Percentiles rank a stretch among this genome's conserved stretches.
Evolutionary conservation across 495 filamentous ascomycete species (phyloP).

Genomic region (Aspergillus haitiensis): DNA sequence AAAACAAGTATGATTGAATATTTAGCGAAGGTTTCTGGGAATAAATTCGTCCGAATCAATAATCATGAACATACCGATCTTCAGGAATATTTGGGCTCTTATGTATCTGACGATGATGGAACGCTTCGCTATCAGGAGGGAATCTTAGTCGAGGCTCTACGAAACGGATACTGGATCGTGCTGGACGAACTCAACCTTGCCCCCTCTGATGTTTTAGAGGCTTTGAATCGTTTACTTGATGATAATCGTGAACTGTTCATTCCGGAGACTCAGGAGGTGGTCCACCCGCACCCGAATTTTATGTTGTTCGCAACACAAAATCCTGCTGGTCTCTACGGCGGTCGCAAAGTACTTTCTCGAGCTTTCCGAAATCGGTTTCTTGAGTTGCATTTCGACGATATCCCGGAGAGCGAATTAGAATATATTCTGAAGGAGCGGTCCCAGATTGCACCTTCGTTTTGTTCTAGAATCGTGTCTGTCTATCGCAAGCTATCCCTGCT

Average conservation of each 20-base stretch:
- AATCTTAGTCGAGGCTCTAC: constrained; percentile 84
- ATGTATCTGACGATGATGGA: constrained; percentile 81
- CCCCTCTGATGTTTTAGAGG: constrained; percentile 93
- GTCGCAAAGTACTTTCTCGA: constrained; percentile 85
- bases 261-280: constrained; percentile 92
- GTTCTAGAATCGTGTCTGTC: constrained; percentile 84
- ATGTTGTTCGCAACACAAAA: constrained; percentile 99
- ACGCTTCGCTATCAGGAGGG: constrained; percentile 90
- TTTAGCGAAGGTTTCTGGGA: constrained; percentile 89
- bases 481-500: constrained; percentile 88
- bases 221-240: constrained; percentile 89
- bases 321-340: constrained; percentile 92
- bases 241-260: constrained; percentile 98
- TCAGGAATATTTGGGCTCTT: constrained; percentile 96
- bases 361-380: constrained; percentile 97
- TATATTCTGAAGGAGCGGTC: constrained; percentile 86
- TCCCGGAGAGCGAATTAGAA: constrained; percentile 92
- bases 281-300: constrained; percentile 89
- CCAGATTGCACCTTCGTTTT: constrained; percentile 87
- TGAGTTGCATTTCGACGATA: constrained; percentile 97
- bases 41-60: constrained; percentile 97
- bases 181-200: constrained; percentile 96
- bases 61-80: constrained; percentile 99
- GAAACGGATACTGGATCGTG: constrained; percentile 96
- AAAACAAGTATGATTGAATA: constrained; percentile 99